Conservation (phyloP, 306 rosid genomes). For the Castanea sativa region DNA sequence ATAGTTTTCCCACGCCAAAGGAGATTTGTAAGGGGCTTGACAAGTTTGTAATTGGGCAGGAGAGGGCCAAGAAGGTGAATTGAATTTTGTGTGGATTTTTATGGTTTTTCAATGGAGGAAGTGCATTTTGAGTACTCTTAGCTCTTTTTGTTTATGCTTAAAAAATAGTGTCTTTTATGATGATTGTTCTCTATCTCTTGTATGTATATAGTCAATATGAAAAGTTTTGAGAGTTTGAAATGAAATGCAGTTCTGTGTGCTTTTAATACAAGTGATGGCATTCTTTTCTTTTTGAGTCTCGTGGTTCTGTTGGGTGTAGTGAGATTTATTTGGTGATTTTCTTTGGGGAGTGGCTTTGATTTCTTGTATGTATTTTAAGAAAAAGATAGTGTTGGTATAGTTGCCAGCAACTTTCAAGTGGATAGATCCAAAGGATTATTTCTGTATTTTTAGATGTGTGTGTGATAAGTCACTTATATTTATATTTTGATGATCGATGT, state of each 20-base stretch:
- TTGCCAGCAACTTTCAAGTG: background rate
- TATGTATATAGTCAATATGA: background rate
- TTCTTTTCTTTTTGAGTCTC: background rate
- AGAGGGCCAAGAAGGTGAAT: slow-evolving; percentile 83
- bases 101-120: background rate
- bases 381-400: background rate
- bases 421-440: background rate
- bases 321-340: no score
- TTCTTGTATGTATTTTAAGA: background rate
- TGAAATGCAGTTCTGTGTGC: no score
- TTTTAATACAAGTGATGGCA: background rate
- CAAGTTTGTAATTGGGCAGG: slow-evolving; percentile 94
- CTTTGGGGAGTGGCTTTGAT: background rate
- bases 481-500: background rate
- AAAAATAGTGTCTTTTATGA: background rate
- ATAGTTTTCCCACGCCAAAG: slow-evolving; percentile 87
- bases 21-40: slow-evolving; percentile 90
- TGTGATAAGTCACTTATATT: background rate
- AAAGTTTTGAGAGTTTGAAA: background rate
- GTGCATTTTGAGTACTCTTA: background rate
- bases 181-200: background rate
- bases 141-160: background rate
- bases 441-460: background rate
- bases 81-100: background rate
- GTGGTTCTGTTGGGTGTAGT: background rate